Conservation (phyloP, 2,329 filamentous ascomycete species). For the Nakataea oryzae region DNA sequence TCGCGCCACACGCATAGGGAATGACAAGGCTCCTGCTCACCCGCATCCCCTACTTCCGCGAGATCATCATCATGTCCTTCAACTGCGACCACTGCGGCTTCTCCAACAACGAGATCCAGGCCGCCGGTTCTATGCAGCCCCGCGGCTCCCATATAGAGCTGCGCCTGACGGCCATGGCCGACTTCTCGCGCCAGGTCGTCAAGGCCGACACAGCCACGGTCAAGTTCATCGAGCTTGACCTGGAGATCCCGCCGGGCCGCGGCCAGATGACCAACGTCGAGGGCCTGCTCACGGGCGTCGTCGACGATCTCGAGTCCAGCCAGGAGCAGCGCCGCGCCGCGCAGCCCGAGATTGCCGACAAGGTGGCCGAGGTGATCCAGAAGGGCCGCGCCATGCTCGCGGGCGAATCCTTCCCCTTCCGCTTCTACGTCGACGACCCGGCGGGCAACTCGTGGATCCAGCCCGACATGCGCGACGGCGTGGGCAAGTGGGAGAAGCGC, state of each 20-base stretch:
- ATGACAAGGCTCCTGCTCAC: constrained; percentile 80
- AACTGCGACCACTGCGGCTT: constrained; percentile 81
- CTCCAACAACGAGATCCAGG: constrained; percentile 88
- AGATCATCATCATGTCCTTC: constrained; percentile 97
- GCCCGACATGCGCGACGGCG: constrained; percentile 65
- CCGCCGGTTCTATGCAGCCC: constrained; percentile 84
- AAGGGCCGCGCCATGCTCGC: constrained; percentile 68
- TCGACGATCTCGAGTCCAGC: constrained; percentile 70
- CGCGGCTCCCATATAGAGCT: constrained; percentile 79
- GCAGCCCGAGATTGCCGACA: constrained; percentile 65
- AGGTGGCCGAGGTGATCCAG: constrained; percentile 66
- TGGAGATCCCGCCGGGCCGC: constrained; percentile 85
- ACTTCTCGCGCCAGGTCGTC: constrained; percentile 80
- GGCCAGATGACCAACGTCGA: constrained; percentile 92
- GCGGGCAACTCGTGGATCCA: constrained; percentile 96
- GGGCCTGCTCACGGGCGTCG: constrained; percentile 67
- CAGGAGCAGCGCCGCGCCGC: constrained; percentile 75
- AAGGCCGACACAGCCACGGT: constrained; percentile 83
- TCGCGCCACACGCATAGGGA: constrained; percentile 42
- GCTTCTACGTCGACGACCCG: constrained; percentile 77
- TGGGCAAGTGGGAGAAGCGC: constrained; percentile 80
- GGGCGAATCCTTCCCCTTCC: constrained; percentile 76
- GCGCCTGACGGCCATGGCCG: constrained; percentile 58
- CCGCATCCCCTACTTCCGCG: constrained; percentile 91
- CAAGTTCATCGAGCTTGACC: constrained; percentile 80